Conservation (phyloP, 805 yeast species). For the Wickerhamiella shivajii region DNA sequence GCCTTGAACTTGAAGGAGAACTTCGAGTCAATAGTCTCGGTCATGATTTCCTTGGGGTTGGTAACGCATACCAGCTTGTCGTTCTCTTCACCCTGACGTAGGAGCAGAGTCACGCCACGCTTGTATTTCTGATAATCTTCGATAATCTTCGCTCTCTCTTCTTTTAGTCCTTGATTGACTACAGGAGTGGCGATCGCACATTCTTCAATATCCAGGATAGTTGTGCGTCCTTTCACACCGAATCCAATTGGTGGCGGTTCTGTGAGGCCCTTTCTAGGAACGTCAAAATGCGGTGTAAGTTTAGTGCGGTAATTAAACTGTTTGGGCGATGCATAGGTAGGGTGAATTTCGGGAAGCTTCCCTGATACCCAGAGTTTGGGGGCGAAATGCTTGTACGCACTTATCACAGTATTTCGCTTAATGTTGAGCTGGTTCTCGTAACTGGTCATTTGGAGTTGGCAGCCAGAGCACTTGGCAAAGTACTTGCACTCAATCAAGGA, state of each 20-base stretch:
- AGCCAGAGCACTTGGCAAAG: constrained; percentile 88
- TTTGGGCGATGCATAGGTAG: constrained; percentile 64
- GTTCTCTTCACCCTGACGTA: constrained; percentile 52
- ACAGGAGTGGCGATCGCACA: constrained; percentile 78
- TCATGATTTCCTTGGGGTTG: constrained; percentile 60
- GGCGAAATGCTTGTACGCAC: constrained; percentile 63
- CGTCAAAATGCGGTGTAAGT: constrained; percentile 86
- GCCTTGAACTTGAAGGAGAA: constrained; percentile 77
- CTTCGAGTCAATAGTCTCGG: constrained; percentile 44
- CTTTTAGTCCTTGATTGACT: constrained; percentile 55
- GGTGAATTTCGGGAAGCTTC: constrained; percentile 42
- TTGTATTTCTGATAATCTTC: constrained; percentile 36
- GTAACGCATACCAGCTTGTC: constrained; percentile 52
- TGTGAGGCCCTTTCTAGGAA: constrained; percentile 30
- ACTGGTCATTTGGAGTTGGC: constrained; percentile 73
- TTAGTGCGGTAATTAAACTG: constrained; percentile 75
- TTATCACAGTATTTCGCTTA: constrained; percentile 59
- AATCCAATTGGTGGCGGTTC: constrained; percentile 70
- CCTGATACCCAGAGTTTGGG: constrained; percentile 26
- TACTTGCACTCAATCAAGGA: constrained; percentile 57
- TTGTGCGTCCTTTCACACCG: constrained; percentile 58
- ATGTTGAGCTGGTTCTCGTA: constrained; percentile 60
- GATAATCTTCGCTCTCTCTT: constrained; percentile 48
- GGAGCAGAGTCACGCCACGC: constrained; percentile 73
- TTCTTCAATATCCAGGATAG: constrained; percentile 82